Base-by-base conservation (phyloP, 352 stramenopile genomes). In the Phytophthora pinifolia region DNA sequence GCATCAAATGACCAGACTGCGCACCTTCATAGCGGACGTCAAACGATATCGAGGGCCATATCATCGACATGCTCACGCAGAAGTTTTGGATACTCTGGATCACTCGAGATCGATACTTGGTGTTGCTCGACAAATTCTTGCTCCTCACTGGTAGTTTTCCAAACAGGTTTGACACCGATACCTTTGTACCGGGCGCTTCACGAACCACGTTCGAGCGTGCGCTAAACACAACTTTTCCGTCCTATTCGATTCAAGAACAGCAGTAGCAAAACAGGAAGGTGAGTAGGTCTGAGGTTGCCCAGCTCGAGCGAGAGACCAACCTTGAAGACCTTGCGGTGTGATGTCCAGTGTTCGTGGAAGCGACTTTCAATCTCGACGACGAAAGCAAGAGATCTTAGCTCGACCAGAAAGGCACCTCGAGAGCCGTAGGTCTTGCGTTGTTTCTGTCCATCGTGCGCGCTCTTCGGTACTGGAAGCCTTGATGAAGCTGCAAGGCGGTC, bases 291-390 rank as follows among this genome's bases (percentile, higher is more conserved):
- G 18, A 20, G 8, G n/a, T 17, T 35, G 14, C 25, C 15, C n/a
- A 44, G 9, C n/a, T 32, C 22, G 9, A 51, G 30, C 6, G 12
- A 44, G 49, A 44, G 14, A 9, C 53, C 49, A n/a, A 89, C 80
- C 61, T 86, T 36, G 22, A 90, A 72, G 27, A 86, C 49, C 72
- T 94, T 94, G 33, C 77, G 75, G 45, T 80, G 76, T 0, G 72
- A 81, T 22, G 64, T 75, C 80, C 83, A 92, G 14, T 82, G 62
- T 0, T 71, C 53, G 15, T 71, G 32, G 1, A 80, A 39, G 8
- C 81, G 71, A 41, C 76, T 92, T 62, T 91, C 81, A 31, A 94
- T 70, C 37, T 89, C 77, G 22, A 92, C 63, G 10, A 48, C 52
- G 9, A 67, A 55, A 27, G 73, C 59, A 27, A 93, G 36, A 8